Conservation (phyloP, 495 filamentous ascomycete genomes). For the Neurospora discreta region DNA sequence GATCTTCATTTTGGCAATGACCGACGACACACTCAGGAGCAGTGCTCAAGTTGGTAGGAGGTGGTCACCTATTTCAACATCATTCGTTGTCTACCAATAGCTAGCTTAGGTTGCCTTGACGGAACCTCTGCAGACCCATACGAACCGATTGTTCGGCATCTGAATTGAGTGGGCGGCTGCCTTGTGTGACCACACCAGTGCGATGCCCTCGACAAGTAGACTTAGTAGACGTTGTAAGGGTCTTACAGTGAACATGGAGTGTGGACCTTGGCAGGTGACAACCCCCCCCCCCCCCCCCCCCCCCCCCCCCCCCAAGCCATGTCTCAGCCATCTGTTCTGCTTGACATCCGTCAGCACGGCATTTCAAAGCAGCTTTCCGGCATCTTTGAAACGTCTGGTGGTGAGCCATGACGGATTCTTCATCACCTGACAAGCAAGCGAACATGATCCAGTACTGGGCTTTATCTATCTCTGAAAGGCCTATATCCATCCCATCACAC, state of each 20-base stretch:
- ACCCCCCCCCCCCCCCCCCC: too few relatives aligned
- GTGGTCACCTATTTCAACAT: background rate
- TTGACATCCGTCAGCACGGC: background rate
- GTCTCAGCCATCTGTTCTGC: background rate
- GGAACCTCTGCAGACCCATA: background rate
- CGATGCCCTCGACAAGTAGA: background rate
- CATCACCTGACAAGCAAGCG: too few relatives aligned
- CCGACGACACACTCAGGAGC: background rate
- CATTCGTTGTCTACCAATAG: background rate
- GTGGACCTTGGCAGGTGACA: background rate
- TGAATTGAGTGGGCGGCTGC: background rate
- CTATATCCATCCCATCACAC: background rate
- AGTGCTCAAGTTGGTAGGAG: background rate
- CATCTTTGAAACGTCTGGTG: background rate
- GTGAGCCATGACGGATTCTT: background rate
- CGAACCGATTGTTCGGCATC: background rate
- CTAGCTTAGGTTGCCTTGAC: background rate
- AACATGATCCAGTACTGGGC: background rate
- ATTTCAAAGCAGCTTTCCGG: background rate
- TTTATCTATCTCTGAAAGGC: background rate
- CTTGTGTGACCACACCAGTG: background rate
- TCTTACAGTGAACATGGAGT: background rate
- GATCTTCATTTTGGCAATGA: background rate
- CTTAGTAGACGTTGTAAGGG: too few relatives aligned
- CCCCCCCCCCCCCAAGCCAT: too few relatives aligned